These are phyloP conservation scores for Amauroascus verrucosus DNA, from an alignment of 2,329 filamentous ascomycete genomes.

Conservation along the genomic window DNA sequence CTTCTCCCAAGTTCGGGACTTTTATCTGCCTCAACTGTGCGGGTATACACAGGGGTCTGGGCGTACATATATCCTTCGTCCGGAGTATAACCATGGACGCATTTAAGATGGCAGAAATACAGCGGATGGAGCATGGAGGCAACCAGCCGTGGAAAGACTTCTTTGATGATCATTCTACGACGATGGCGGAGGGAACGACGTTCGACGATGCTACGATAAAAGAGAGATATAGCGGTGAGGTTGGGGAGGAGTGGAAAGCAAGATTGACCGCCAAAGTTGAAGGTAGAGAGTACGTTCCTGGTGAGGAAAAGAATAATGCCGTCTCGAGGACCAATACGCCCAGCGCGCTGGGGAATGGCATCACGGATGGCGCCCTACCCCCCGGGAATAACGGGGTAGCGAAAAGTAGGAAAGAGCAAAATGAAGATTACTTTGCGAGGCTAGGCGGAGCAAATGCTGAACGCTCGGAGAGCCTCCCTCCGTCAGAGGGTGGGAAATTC, in stretches of 20 bases:
- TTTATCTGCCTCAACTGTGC: conserved; percentile 98
- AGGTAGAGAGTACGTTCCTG: conserved; percentile 71
- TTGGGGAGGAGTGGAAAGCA: conserved; percentile 93
- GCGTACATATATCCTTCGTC: conserved; percentile 97
- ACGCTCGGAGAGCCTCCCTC: conserved; percentile 63
- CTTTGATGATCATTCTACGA: conserved; percentile 64
- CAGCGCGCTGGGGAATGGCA: conserved; percentile 20
- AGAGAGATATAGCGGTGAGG: conserved; percentile 79
- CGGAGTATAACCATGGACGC: conserved; percentile 97
- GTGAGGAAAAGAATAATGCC: conserved; percentile 46
- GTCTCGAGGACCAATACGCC: conserved; percentile 29
- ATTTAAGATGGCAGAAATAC: conserved; percentile 86
- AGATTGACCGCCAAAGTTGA: conserved; percentile 79
- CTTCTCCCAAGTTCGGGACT: conserved; percentile 89
- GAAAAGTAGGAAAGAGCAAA: conserved; percentile 51
- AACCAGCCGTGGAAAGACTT: conserved; percentile 81
- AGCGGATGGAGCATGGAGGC: conserved; percentile 84
- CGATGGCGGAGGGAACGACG: conserved; percentile 54
- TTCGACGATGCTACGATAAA: conserved; percentile 86
- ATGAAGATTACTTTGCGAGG: conserved; percentile 83
- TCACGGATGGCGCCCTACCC: conserved; percentile 19
- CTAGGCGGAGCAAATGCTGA: conserved; percentile 74
- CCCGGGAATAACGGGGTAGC: conserved; percentile 23
- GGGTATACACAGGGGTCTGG: conserved; percentile 84
- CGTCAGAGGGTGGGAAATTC: conserved; percentile 88